Percentiles rank a stretch among this genome's conserved stretches.
phyloP scores from a whole-genome alignment of 768 basidiomycete species.

The Pluteus cervinus region DNA sequence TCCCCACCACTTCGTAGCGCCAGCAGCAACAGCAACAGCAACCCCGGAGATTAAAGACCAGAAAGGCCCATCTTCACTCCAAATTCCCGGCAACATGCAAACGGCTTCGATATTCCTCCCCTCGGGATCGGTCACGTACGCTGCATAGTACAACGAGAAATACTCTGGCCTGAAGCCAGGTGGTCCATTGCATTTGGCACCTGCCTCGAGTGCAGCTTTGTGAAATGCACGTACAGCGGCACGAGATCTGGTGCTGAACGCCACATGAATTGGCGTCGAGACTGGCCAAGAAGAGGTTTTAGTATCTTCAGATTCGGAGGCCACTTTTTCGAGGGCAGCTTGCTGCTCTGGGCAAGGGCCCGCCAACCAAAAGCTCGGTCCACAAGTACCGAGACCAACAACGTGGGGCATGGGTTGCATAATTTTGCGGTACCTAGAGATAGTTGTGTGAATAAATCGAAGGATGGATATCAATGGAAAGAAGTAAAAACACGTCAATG shows the following conservation, averaged over 20 bases:
- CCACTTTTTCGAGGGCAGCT: background rate
- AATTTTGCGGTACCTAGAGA: too few relatives aligned
- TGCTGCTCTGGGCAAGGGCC: background rate
- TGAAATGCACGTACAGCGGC: slow-evolving; percentile 19
- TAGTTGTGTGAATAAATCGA: too few relatives aligned
- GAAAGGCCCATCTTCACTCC: slow-evolving; percentile 15
- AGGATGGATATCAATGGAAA: too few relatives aligned
- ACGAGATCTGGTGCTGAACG: slow-evolving; percentile 16
- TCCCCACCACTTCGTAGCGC: too few relatives aligned
- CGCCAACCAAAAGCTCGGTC: slow-evolving; percentile 17
- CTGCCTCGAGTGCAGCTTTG: slow-evolving; percentile 18
- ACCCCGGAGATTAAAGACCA: too few relatives aligned
- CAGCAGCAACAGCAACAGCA: too few relatives aligned
- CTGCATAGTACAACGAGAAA: slow-evolving; percentile 17
- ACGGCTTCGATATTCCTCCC: slow-evolving; percentile 22
- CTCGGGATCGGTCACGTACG: slow-evolving; percentile 19
- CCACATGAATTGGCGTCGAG: slow-evolving; percentile 17
- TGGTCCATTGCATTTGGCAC: slow-evolving; percentile 18
- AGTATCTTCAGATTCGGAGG: background rate
- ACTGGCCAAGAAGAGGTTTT: too few relatives aligned
- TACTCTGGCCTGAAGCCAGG: slow-evolving; percentile 20
- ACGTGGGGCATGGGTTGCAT: too few relatives aligned
- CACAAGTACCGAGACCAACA: slow-evolving; percentile 6
- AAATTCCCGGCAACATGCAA: slow-evolving; percentile 14
- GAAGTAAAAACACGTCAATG: too few relatives aligned